Evolutionary conservation across 2,329 filamentous ascomycete genomes (phyloP).

Genomic region (Alternaria ethzedia): DNA sequence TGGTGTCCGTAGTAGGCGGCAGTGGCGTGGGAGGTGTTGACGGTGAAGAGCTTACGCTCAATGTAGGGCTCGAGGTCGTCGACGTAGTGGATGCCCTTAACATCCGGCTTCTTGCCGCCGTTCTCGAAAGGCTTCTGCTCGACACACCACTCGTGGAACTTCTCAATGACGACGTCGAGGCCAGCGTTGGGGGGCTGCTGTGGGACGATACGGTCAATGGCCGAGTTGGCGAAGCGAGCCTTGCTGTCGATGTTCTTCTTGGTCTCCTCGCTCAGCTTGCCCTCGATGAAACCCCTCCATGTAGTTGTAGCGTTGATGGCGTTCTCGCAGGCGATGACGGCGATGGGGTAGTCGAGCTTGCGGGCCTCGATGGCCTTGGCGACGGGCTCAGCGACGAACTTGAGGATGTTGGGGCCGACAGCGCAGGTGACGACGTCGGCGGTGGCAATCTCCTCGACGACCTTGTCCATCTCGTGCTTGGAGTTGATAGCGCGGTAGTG

Average conservation of each 20-base stretch:
- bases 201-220: slow-evolving; percentile 97
- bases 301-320: slow-evolving; percentile 93
- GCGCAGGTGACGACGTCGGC: slow-evolving; percentile 96
- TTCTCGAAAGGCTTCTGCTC: slow-evolving; percentile 81
- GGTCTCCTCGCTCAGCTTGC: slow-evolving; percentile 72
- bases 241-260: slow-evolving; percentile 73
- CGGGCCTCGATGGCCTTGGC: slow-evolving; percentile 90
- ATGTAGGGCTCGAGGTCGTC: slow-evolving; percentile 92
- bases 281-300: slow-evolving; percentile 78
- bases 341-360: slow-evolving; percentile 69
- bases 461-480: slow-evolving; percentile 78
- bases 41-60: slow-evolving; percentile 98
- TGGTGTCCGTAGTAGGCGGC: slow-evolving; percentile 95
- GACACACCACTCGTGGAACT: slow-evolving; percentile 99
- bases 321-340: slow-evolving; percentile 98
- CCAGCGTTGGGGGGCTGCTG: slow-evolving; percentile 81
- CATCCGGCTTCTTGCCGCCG: slow-evolving; percentile 70
- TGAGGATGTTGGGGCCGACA: slow-evolving; percentile 93
- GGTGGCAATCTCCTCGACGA: slow-evolving; percentile 83
- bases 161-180: slow-evolving; percentile 93
- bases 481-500: slow-evolving; percentile 99
- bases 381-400: slow-evolving; percentile 94
- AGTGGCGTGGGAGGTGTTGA: slow-evolving; percentile 97
- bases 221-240: slow-evolving; percentile 93
- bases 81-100: slow-evolving; percentile 92